These are phyloP conservation scores for Xylaria grammica DNA, from an alignment of 495 filamentous ascomycete genomes.

Conservation along the genomic window DNA sequence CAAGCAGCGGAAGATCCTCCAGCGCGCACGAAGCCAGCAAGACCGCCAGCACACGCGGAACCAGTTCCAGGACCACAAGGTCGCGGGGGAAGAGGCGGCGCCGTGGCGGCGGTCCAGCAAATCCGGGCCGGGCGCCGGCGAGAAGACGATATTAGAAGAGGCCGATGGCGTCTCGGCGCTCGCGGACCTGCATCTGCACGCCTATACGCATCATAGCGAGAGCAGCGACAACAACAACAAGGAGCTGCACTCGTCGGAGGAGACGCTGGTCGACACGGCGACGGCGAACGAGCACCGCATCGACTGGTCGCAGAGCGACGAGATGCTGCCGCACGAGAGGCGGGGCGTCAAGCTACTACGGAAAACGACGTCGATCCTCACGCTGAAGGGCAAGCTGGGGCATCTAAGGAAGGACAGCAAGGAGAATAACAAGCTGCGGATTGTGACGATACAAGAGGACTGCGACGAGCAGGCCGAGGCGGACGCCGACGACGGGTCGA, in stretches of 20 bases:
- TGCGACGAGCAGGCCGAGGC: slow-evolving; percentile 8
- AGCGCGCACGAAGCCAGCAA: slow-evolving; percentile 26
- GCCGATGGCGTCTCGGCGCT: background rate
- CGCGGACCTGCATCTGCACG: slow-evolving; percentile 20
- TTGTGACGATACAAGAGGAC: slow-evolving; percentile 14
- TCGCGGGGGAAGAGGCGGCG: background rate
- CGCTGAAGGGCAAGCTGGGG: slow-evolving; percentile 36
- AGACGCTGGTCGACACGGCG: slow-evolving; percentile 28
- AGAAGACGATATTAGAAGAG: background rate
- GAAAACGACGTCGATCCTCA: slow-evolving; percentile 49
- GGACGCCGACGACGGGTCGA: slow-evolving; percentile 21
- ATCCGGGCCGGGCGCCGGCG: background rate
- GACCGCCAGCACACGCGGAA: slow-evolving; percentile 27
- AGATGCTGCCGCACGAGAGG: slow-evolving; percentile 30
- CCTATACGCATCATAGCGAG: background rate
- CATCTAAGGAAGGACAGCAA: slow-evolving; percentile 18
- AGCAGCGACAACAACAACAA: slow-evolving; percentile 23
- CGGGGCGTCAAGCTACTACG: slow-evolving; percentile 33
- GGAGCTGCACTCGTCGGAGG: slow-evolving; percentile 21
- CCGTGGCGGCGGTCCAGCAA: slow-evolving; percentile 1
- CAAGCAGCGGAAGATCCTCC: slow-evolving; percentile 30
- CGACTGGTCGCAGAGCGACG: slow-evolving; percentile 56
- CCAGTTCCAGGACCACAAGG: slow-evolving; percentile 25
- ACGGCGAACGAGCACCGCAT: slow-evolving; percentile 38
- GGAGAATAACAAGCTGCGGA: background rate